Percentiles rank a stretch among this genome's conserved stretches.
phyloP scores from a whole-genome alignment of 495 filamentous ascomycete genomes.

The Lasiosphaeria miniovina region DNA sequence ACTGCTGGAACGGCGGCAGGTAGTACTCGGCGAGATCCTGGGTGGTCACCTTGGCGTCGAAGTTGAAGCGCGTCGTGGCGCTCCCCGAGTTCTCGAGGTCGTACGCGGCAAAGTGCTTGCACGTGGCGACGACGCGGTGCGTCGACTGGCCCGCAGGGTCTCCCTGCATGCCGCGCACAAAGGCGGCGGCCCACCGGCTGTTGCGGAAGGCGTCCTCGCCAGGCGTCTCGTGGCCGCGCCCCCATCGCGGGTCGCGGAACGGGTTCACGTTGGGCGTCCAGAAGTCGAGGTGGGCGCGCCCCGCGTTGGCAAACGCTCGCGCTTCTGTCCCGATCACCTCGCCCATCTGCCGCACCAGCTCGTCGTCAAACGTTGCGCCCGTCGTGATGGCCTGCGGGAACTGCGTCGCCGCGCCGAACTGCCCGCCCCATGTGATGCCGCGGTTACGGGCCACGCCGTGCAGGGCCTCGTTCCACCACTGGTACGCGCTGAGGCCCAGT shows the following conservation, averaged over 20 bases:
- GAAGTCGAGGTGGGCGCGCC: slow-evolving; percentile 55
- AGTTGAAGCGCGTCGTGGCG: slow-evolving; percentile 29
- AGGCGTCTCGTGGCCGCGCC: slow-evolving; percentile 31
- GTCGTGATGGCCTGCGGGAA: slow-evolving; percentile 47
- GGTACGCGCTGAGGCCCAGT: slow-evolving; percentile 41
- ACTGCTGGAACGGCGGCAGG: slow-evolving; percentile 45
- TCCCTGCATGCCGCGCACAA: slow-evolving; percentile 34
- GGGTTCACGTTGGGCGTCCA: slow-evolving; percentile 71
- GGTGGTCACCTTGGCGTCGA: slow-evolving; percentile 37
- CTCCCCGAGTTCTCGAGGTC: slow-evolving; percentile 56
- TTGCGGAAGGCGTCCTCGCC: slow-evolving; percentile 43
- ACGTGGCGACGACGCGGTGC: slow-evolving; percentile 28
- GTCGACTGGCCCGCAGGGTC: slow-evolving; percentile 5
- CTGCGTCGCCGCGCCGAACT: slow-evolving; percentile 45
- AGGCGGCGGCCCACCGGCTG: slow-evolving; percentile 37
- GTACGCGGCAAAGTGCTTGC: slow-evolving; percentile 46
- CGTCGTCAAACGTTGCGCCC: slow-evolving; percentile 48
- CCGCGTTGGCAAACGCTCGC: slow-evolving; percentile 64
- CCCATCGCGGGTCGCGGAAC: slow-evolving; percentile 52
- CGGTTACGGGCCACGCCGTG: slow-evolving; percentile 43
- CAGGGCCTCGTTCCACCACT: slow-evolving; percentile 54
- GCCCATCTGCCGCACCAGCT: slow-evolving; percentile 41
- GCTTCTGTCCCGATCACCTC: slow-evolving; percentile 57
- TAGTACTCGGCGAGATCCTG: slow-evolving; percentile 51
- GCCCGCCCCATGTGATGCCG: slow-evolving; percentile 34